Evolutionary conservation across 176 grass and related monocot species (phyloP), one percentile per base, ranked within the genome.

Genomic region (Secale cereale): DNA sequence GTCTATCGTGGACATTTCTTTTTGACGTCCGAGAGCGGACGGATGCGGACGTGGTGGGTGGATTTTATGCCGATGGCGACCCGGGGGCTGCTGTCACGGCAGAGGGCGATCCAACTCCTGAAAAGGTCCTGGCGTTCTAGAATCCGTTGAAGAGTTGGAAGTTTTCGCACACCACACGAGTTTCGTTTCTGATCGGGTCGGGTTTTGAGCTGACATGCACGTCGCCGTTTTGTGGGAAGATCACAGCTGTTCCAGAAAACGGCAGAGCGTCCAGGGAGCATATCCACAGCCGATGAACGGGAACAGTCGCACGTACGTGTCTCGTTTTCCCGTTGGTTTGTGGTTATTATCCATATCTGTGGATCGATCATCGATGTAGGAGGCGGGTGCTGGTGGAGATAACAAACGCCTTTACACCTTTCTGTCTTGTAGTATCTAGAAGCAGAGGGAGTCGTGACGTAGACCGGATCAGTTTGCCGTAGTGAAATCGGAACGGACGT

Each of bases 31-130:
- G 6, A 72, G 6, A 22, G 54, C 50, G 28, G 28, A 56, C 68
- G 25, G 30, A 43, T 77, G 26, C 3, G 8, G 71, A 30, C 16
- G 14, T 0, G 70, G 40, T 26, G 20, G 88, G 78, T 77, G 88
- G 78, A 70, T 85, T 80, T 59, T 45, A 80, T 75, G 16, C 32
- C 11, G 81, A 89, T 9, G 26, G 33, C 57, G 77, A 78, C 28
- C 6, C 22, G 26, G 70, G 37, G 78, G 83, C 37, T 39, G 52
- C 7, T 36, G 59, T 81, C 77, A 25, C 3, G 59, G 31, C 22
- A 2, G 81, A 76, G 9, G 64, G 16, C 16, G 29, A 33, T 20
- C 7, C 32, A 62, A 17, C 20, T 70, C 70, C 39, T 30, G 65
- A 50, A 40, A 35, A 25, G 1, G 36, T 12, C n/a, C 25, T 3